A percentile compares a stretch with the other conserved stretches of the same genome.
Evolutionary conservation across 75 land plant genomes (phyloP).

Genomic region (Azolla pinnata): DNA sequence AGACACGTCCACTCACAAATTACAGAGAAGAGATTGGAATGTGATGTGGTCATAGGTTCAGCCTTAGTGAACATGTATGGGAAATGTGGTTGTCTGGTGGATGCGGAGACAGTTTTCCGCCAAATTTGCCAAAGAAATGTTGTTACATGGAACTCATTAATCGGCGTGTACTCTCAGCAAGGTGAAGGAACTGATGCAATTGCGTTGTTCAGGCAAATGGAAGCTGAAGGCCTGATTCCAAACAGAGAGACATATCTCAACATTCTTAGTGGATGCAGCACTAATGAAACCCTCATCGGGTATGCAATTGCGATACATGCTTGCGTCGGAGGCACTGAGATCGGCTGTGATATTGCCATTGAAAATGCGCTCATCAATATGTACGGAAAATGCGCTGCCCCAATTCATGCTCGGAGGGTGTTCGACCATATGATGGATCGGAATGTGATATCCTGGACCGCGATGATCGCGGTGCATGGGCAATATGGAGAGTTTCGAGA

Average conservation of each 20-base stretch:
- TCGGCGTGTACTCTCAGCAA: conserved; percentile 13
- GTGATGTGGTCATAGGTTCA: conserved; percentile 1
- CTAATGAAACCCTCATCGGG: neutral
- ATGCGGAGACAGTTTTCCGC: conserved; percentile 13
- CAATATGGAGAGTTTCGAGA: conserved; percentile 29
- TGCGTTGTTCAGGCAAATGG: neutral
- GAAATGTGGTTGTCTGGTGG: conserved; percentile 11
- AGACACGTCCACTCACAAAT: neutral
- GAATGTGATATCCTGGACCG: conserved; percentile 58
- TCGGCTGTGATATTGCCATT: conserved; percentile 8
- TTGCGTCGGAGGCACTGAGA: conserved; percentile 17
- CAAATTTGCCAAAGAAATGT: conserved; percentile 15
- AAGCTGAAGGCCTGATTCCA: neutral
- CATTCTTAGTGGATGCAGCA: neutral
- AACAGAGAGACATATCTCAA: conserved; percentile 1
- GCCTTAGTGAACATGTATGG: conserved; percentile 14
- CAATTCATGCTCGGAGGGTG: conserved; percentile 20
- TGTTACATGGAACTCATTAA: conserved; percentile 26
- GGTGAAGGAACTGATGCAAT: neutral
- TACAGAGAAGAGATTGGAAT: neutral
- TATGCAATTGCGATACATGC: conserved; percentile 33
- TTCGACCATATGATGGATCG: conserved; percentile 27
- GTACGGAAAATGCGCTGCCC: conserved; percentile 28
- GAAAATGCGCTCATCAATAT: conserved; percentile 31
- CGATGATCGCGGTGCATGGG: conserved; percentile 51